Evolutionary conservation across 2,329 filamentous ascomycete species (phyloP).

Genomic region (Nothopassalora personata): DNA sequence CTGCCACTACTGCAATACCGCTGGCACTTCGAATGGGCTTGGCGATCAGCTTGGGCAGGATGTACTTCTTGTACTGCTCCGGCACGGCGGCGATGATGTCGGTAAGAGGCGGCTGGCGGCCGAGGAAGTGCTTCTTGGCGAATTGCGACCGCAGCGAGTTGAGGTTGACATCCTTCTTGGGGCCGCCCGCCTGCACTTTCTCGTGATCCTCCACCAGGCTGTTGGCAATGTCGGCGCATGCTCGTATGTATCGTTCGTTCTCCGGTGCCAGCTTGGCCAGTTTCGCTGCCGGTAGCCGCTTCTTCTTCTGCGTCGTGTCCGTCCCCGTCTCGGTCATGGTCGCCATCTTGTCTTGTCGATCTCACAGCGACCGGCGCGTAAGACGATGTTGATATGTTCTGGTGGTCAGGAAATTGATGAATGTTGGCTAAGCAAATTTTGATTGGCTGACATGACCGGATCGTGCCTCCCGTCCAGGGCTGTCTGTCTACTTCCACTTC

Average conservation of each 20-base stretch:
- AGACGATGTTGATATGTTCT: background rate
- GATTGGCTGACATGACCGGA: background rate
- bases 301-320: conserved; percentile 57
- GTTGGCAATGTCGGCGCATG: conserved; percentile 92
- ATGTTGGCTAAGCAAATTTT: background rate
- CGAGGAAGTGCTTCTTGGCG: conserved; percentile 86
- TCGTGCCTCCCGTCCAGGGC: background rate
- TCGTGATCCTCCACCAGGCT: conserved; percentile 93
- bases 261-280: conserved; percentile 72
- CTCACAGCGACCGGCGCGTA: background rate
- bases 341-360: conserved; percentile 55
- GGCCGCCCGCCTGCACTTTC: conserved; percentile 64
- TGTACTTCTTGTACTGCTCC: conserved; percentile 99
- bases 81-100: conserved; percentile 97
- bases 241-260: conserved; percentile 88
- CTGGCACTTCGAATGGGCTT: conserved; percentile 95
- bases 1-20: conserved; percentile 94
- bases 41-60: conserved; percentile 89
- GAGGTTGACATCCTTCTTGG: conserved; percentile 83
- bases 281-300: conserved; percentile 32
- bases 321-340: conserved; percentile 55
- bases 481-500: no score
- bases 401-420: background rate
- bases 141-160: conserved; percentile 82
- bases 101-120: conserved; percentile 82